phyloP scores from a whole-genome alignment of 371 early-diverging fungal genomes.

The Actinomucor elegans region DNA sequence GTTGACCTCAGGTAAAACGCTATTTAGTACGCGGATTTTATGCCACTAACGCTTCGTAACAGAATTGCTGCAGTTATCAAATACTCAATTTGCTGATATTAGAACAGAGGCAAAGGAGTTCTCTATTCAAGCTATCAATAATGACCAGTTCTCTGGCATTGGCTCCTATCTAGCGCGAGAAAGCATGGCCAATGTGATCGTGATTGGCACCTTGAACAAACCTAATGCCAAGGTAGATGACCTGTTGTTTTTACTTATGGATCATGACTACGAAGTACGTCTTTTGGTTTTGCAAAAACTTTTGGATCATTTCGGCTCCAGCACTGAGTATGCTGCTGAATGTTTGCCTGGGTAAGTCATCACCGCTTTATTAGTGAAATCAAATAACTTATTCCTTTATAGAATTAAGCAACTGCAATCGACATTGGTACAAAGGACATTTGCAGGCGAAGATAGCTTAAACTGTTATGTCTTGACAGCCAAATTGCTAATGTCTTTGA shows the following conservation, averaged over 20 bases:
- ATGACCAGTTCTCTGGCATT: slow-evolving; percentile 30
- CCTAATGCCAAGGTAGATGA: slow-evolving; percentile 9
- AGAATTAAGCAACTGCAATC: slow-evolving; percentile 31
- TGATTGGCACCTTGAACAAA: slow-evolving; percentile 27
- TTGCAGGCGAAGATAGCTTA: slow-evolving; percentile 48
- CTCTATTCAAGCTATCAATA: slow-evolving; percentile 7
- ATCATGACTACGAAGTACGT: slow-evolving; percentile 63
- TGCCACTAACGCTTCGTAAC: no score
- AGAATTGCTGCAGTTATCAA: slow-evolving; percentile 20
- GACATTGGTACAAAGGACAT: slow-evolving; percentile 48
- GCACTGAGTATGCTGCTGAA: neutral
- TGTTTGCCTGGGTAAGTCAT: neutral
- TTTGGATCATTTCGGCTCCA: slow-evolving; percentile 7
- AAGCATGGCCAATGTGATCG: slow-evolving; percentile 44
- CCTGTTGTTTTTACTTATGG: slow-evolving; percentile 29
- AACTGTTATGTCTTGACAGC: slow-evolving; percentile 56
- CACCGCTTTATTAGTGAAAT: neutral
- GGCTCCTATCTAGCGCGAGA: slow-evolving; percentile 52
- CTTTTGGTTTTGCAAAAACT: slow-evolving; percentile 50
- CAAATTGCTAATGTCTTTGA: slow-evolving; percentile 34
- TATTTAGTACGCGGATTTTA: no score
- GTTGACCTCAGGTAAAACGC: slow-evolving; percentile 20
- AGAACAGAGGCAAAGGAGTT: neutral
- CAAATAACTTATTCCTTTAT: slow-evolving; percentile 5
- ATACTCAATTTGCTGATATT: neutral